These are phyloP conservation scores for Conringia planisiliqua DNA, from an alignment of 345 rosid species.

Conservation along the genomic window DNA sequence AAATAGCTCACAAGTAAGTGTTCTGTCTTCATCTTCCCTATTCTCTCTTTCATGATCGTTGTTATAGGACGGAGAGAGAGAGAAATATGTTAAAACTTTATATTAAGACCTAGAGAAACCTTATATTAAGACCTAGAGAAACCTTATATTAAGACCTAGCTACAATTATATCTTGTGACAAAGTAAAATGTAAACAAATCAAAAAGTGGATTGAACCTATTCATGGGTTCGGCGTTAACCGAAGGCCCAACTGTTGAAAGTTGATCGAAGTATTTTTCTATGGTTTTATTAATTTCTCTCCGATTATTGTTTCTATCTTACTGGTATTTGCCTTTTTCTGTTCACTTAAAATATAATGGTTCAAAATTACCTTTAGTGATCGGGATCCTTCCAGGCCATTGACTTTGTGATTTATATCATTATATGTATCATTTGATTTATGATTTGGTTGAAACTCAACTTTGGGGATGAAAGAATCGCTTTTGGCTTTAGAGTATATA, in stretches of 20 bases:
- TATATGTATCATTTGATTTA: neutral
- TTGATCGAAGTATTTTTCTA: neutral
- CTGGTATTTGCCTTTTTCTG: neutral
- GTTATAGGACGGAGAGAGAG: too few relatives aligned
- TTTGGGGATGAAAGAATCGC: neutral
- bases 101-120: neutral
- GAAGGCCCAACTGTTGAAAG: neutral
- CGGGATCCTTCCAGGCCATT: neutral
- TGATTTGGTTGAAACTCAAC: neutral
- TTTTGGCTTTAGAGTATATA: neutral
- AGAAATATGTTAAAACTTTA: too few relatives aligned
- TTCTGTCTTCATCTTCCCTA: too few relatives aligned
- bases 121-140: too few relatives aligned
- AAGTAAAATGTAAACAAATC: neutral
- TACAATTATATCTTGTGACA: neutral
- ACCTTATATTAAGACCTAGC: neutral
- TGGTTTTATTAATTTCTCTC: too few relatives aligned
- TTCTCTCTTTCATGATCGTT: too few relatives aligned
- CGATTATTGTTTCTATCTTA: neutral
- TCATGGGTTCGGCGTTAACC: neutral
- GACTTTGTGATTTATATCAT: too few relatives aligned
- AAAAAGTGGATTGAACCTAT: neutral
- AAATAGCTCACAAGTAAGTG: too few relatives aligned
- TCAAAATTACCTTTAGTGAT: neutral
- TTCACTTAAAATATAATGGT: neutral